Evolutionary conservation across 371 early-diverging fungal species (phyloP).

Genomic region (Mortierella sp.): DNA sequence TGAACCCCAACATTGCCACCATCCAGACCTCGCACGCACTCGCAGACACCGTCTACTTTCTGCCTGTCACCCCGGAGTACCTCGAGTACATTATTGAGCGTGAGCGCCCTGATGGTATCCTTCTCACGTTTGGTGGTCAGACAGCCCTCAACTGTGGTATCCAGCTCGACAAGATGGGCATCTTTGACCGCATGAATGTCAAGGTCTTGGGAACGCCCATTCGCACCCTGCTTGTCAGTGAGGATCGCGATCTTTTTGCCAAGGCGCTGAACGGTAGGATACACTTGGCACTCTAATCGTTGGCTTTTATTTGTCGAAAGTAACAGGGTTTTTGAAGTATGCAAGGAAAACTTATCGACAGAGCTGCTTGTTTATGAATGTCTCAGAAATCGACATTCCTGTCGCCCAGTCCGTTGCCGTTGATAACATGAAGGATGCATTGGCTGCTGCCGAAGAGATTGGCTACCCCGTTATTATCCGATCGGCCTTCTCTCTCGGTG

Average conservation of each 20-base stretch:
- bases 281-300: background rate
- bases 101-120: conserved; percentile 95
- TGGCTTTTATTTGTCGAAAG: too few species aligned
- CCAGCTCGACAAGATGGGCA: conserved; percentile 82
- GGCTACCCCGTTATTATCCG: conserved; percentile 95
- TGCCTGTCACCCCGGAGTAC: conserved; percentile 94
- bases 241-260: conserved; percentile 96
- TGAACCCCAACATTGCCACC: conserved; percentile 98
- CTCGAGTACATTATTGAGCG: conserved; percentile 87
- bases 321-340: too few species aligned
- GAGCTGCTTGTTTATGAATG: background rate
- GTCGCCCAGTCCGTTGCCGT: conserved; percentile 90
- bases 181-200: conserved; percentile 79
- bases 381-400: conserved; percentile 82
- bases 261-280: conserved; percentile 78
- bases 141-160: conserved; percentile 95
- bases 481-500: conserved; percentile 94
- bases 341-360: too few species aligned
- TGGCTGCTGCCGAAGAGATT: conserved; percentile 85
- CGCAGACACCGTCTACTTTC: conserved; percentile 94
- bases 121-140: conserved; percentile 95
- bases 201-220: conserved; percentile 95
- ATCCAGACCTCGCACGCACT: conserved; percentile 95
- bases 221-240: conserved; percentile 86
- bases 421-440: conserved; percentile 81